phyloP scores from a whole-genome alignment of 208 protist genomes.

The Trypanosoma cruzi region DNA sequence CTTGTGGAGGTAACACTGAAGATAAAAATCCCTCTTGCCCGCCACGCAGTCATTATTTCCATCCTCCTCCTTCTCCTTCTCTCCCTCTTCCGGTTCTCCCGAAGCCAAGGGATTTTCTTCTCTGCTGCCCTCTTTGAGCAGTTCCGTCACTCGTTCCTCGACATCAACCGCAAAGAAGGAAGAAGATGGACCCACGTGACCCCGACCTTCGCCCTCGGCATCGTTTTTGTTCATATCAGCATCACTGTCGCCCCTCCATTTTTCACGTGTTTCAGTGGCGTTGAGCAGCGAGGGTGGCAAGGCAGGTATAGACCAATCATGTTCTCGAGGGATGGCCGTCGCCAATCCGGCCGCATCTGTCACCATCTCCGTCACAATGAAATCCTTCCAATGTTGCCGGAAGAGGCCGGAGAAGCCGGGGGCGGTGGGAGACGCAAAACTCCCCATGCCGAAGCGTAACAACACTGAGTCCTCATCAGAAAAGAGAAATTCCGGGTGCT shows the following conservation, averaged over 20 bases:
- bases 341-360: conserved; percentile 24
- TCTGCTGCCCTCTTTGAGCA: conserved; percentile 20
- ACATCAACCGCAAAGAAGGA: conserved; percentile 77
- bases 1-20: conserved; percentile 84
- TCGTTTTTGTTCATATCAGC: neutral
- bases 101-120: neutral
- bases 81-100: too few relatives aligned
- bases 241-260: conserved; percentile 1
- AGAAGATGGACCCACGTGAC: conserved; percentile 14
- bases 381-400: conserved; percentile 68
- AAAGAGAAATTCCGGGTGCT: conserved; percentile 47
- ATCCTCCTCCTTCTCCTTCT: neutral
- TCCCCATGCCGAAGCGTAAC: conserved; percentile 80
- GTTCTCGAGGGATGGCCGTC: conserved; percentile 37
- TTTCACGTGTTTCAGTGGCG: neutral
- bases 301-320: conserved; percentile 53
- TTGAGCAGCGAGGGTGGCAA: conserved; percentile 34
- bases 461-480: conserved; percentile 57
- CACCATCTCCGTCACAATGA: conserved; percentile 50
- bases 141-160: conserved; percentile 8
- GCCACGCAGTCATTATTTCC: neutral
- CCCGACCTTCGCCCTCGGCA: neutral
- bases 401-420: conserved; percentile 68
- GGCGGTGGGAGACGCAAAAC: conserved; percentile 32
- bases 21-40: conserved; percentile 36